Conservation (phyloP, 306 rosid genomes). For the Neltuma alba region DNA sequence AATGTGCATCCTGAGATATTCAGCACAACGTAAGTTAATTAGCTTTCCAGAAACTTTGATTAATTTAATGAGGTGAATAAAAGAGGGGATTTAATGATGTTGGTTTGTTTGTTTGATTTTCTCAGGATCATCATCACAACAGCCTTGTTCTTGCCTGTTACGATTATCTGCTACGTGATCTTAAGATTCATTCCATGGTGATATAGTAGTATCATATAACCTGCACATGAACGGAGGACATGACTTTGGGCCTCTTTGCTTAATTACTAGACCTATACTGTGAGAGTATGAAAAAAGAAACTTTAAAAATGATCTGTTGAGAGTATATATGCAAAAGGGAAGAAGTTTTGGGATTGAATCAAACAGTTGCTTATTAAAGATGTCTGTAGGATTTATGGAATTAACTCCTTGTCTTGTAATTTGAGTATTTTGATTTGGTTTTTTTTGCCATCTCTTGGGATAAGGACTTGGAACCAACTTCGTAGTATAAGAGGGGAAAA, state of each 20-base stretch:
- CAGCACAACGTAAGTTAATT: conserved; percentile 35
- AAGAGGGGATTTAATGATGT: not conserved
- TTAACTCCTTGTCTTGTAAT: not conserved
- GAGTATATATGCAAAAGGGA: not conserved
- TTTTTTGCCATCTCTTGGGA: not conserved
- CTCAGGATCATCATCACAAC: conserved; percentile 26
- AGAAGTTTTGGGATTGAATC: not conserved
- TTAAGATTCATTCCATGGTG: conserved; percentile 1
- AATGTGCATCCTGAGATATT: conserved; percentile 33
- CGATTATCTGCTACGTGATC: conserved; percentile 10
- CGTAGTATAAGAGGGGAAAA: too few species aligned
- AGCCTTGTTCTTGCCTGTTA: conserved; percentile 12
- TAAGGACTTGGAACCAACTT: too few species aligned
- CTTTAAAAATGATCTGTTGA: not conserved
- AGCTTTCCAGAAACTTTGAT: not conserved
- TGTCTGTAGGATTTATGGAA: too few species aligned
- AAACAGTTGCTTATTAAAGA: not conserved
- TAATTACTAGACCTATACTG: not conserved
- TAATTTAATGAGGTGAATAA: not conserved
- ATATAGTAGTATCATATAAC: too few species aligned
- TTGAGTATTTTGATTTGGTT: not conserved
- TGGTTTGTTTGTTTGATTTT: conserved; percentile 12
- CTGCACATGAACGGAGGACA: not conserved
- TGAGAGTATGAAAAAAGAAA: not conserved
- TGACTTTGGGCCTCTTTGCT: not conserved